Conservation (phyloP, 1,139 yeast species). For the Torulaspora globosa region DNA sequence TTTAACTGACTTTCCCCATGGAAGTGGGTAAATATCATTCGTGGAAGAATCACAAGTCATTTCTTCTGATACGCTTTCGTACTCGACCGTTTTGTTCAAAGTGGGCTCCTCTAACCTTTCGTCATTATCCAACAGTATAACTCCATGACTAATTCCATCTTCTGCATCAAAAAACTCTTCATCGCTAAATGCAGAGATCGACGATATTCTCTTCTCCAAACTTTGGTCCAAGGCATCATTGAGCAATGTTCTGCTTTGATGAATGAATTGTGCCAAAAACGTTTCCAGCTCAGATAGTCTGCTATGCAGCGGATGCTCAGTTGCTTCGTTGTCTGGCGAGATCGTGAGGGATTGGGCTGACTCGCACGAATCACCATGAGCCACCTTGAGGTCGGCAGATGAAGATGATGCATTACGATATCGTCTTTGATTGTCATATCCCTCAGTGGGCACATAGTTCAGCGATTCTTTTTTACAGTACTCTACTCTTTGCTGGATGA, state of each 20-base stretch:
- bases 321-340: constrained; percentile 1
- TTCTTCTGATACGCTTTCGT: constrained; percentile 5
- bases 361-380: constrained; percentile 18
- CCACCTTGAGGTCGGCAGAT: constrained; percentile 6
- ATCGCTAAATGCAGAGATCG: constrained; percentile 27
- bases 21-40: constrained; percentile 59
- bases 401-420: constrained; percentile 15
- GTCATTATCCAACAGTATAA: constrained; percentile 34
- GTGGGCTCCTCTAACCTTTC: constrained; percentile 24
- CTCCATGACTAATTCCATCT: constrained; percentile 30
- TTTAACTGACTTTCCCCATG: constrained; percentile 42
- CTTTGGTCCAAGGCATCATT: constrained; percentile 19
- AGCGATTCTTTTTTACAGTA: constrained; percentile 28
- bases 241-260: constrained; percentile 21
- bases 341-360: constrained; percentile 13
- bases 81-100: constrained; percentile 2
- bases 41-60: constrained; percentile 9
- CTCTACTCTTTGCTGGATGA: constrained; percentile 27
- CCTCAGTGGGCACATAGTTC: constrained; percentile 14
- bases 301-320: constrained; percentile 26
- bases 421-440: not conserved
- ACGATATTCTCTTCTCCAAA: constrained; percentile 16
- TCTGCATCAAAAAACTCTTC: constrained; percentile 37
- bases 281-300: constrained; percentile 27
- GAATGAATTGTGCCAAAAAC: constrained; percentile 23